A percentile compares a stretch with the other conserved stretches of the same genome.
Conservation (phyloP, 495 filamentous ascomycete genomes). For the Neurospora sp. region DNA sequence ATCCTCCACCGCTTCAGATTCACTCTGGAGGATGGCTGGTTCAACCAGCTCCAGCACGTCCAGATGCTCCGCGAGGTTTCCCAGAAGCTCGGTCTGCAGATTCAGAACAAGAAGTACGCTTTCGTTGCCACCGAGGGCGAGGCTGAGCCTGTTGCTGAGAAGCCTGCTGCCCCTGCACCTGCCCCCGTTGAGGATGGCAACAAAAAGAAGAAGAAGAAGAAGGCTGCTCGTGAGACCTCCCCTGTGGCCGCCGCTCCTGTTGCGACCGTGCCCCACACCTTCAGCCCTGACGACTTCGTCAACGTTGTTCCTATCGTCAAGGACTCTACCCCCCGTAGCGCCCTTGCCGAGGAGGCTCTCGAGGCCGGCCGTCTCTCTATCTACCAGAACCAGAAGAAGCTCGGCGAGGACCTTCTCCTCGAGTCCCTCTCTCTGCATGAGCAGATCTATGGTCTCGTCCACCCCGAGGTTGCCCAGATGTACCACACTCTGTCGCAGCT, state of each 20-base stretch:
- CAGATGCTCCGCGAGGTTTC: constrained; percentile 85
- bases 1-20: constrained; percentile 64
- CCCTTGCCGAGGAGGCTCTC: constrained; percentile 87
- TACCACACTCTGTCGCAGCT: constrained; percentile 93
- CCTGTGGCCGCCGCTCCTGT: constrained; percentile 44
- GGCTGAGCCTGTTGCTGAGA: constrained; percentile 13
- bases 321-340: constrained; percentile 78
- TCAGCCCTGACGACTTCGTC: constrained; percentile 73
- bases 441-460: constrained; percentile 96
- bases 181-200: constrained; percentile 20
- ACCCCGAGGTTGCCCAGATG: constrained; percentile 90
- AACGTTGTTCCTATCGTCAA: constrained; percentile 91
- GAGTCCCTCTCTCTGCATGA: constrained; percentile 95
- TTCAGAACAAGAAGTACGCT: constrained; percentile 69
- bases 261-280: constrained; percentile 46
- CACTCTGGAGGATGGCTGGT: constrained; percentile 58
- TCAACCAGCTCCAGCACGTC: constrained; percentile 51
- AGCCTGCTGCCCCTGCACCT: constrained; percentile 16
- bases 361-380: constrained; percentile 93
- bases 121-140: constrained; percentile 42
- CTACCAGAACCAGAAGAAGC: constrained; percentile 85
- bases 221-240: constrained; percentile 45
- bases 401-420: constrained; percentile 89
- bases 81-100: constrained; percentile 83
- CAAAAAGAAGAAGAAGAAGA: constrained; percentile 62